Percentiles rank a stretch among this genome's conserved stretches.
Evolutionary conservation across 1,139 yeast species (phyloP).

Genomic region (Yamadazyma dendronema): DNA sequence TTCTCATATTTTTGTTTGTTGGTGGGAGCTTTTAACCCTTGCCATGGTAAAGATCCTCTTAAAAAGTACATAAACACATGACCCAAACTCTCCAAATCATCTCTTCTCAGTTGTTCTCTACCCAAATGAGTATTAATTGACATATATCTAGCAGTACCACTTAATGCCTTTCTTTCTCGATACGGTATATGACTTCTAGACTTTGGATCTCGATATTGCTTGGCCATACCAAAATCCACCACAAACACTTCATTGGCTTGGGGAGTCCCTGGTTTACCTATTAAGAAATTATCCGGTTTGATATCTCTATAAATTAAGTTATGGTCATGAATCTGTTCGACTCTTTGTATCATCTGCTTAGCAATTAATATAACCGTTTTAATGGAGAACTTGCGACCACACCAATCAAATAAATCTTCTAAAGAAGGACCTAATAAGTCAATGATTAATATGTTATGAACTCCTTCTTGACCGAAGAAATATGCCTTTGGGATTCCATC

Average conservation of each 20-base stretch:
- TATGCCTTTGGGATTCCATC: constrained; percentile 73
- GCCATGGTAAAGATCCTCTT: constrained; percentile 61
- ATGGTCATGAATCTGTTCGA: constrained; percentile 65
- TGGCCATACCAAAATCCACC: constrained; percentile 65
- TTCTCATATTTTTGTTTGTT: constrained; percentile 81
- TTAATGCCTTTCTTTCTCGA: constrained; percentile 59
- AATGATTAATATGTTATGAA: constrained; percentile 70
- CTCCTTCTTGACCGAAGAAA: constrained; percentile 79
- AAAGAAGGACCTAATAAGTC: constrained; percentile 75
- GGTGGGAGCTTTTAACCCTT: constrained; percentile 68
- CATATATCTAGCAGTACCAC: constrained; percentile 68
- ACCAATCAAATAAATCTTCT: constrained; percentile 81
- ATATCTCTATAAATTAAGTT: constrained; percentile 74
- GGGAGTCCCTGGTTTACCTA: constrained; percentile 64
- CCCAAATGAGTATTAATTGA: constrained; percentile 65
- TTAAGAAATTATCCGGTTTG: constrained; percentile 73
- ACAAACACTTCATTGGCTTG: constrained; percentile 56
- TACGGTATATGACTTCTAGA: constrained; percentile 60
- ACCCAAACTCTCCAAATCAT: constrained; percentile 61
- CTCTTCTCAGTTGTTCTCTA: constrained; percentile 63
- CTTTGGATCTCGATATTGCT: constrained; percentile 61
- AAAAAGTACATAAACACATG: constrained; percentile 64
- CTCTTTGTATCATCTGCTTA: constrained; percentile 68
- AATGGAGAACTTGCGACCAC: constrained; percentile 66
- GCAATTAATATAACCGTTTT: constrained; percentile 75